Conservation (phyloP, 108 stramenopile genomes). For the Schizochytrium sp. region DNA sequence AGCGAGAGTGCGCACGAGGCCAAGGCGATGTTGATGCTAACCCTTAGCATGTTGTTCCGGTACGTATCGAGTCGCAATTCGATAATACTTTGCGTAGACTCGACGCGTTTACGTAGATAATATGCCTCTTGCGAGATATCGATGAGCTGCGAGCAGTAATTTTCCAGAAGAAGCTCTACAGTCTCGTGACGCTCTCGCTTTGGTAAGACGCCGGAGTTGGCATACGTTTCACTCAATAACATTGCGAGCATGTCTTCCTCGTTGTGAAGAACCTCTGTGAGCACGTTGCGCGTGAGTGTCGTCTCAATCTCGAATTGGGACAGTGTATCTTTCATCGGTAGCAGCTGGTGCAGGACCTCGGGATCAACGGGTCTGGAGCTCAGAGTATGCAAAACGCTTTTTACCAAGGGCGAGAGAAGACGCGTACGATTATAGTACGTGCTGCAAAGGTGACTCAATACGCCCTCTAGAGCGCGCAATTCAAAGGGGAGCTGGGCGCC, state of each 20-base stretch:
- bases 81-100: conserved; percentile 6
- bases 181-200: background rate
- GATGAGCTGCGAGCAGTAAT: conserved; percentile 11
- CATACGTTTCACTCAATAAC: background rate
- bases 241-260: conserved; percentile 12
- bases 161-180: background rate
- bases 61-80: background rate
- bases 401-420: background rate
- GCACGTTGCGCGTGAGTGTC: background rate
- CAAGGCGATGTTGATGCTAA: background rate
- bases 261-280: conserved; percentile 3
- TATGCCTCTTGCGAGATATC: conserved; percentile 6
- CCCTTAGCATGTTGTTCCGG: background rate
- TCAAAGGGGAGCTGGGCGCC: background rate
- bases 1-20: background rate
- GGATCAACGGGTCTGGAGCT: conserved; percentile 6
- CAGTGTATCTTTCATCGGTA: conserved; percentile 8
- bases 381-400: background rate
- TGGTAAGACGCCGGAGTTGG: background rate
- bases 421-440: background rate
- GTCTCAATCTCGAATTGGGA: conserved; percentile 7
- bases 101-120: conserved; percentile 6
- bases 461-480: background rate
- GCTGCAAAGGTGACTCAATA: background rate
- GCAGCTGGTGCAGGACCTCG: background rate